phyloP scores from a whole-genome alignment of 441 rosid genomes.

The Cnidoscolus chayamansa region DNA sequence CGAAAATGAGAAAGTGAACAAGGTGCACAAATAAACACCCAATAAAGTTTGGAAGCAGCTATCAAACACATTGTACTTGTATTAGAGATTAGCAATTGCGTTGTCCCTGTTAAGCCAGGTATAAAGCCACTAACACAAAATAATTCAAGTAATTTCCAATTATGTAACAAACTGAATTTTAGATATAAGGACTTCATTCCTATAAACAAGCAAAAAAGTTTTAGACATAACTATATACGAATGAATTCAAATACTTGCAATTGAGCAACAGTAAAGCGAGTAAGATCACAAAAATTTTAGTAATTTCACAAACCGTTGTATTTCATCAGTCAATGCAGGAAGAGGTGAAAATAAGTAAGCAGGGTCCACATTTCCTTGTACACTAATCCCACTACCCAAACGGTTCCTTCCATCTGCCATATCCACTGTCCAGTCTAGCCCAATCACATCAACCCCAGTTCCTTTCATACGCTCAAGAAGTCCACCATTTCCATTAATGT shows the following conservation, averaged over 20 bases:
- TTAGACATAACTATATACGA: too few relatives aligned
- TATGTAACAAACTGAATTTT: not conserved
- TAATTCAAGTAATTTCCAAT: not conserved
- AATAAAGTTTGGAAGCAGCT: constrained; percentile 6
- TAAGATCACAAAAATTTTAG: not conserved
- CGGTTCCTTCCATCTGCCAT: constrained; percentile 89
- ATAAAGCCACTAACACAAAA: not conserved
- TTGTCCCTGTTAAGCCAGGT: not conserved
- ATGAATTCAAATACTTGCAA: not conserved
- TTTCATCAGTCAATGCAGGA: constrained; percentile 82
- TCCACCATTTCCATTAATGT: constrained; percentile 90
- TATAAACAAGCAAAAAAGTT: not conserved
- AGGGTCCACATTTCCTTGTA: constrained; percentile 93
- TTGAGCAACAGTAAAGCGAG: not conserved
- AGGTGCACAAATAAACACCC: not conserved
- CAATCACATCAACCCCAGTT: constrained; percentile 87
- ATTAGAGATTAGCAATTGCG: not conserved
- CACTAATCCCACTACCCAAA: constrained; percentile 58
- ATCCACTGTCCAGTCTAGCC: constrained; percentile 98
- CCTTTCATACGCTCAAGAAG: constrained; percentile 88
- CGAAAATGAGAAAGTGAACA: not conserved
- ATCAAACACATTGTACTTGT: constrained; percentile 5
- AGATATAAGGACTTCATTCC: not conserved
- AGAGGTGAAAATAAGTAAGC: constrained; percentile 70
- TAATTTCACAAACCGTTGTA: constrained; percentile 47